Conservation (phyloP, 192 early-diverging fungal species). For the Chytriomyces confervae region DNA sequence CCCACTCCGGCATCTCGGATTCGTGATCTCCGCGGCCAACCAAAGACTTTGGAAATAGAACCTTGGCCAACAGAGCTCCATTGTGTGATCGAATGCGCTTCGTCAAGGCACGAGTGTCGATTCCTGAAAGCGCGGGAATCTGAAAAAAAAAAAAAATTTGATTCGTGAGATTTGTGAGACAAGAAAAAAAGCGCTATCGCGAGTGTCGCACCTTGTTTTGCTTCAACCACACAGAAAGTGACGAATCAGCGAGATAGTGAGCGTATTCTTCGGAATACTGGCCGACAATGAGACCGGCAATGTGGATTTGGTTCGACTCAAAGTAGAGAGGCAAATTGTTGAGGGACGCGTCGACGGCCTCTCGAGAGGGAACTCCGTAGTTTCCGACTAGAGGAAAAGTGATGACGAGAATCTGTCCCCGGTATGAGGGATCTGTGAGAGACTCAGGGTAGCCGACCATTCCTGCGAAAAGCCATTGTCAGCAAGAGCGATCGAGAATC, state of each 20-base stretch:
- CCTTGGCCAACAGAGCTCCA: slow-evolving; percentile 90
- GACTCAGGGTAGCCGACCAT: slow-evolving; percentile 99
- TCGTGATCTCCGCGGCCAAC: slow-evolving; percentile 32
- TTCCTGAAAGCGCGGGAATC: slow-evolving; percentile 89
- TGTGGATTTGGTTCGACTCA: slow-evolving; percentile 93
- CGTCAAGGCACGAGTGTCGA: slow-evolving; percentile 96
- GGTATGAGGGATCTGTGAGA: slow-evolving; percentile 96
- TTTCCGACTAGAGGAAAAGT: slow-evolving; percentile 98
- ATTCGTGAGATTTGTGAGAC: background rate
- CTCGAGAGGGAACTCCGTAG: slow-evolving; percentile 94
- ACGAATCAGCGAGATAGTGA: slow-evolving; percentile 88
- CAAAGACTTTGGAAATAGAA: slow-evolving; percentile 78
- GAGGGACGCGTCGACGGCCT: slow-evolving; percentile 80
- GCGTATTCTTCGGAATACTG: slow-evolving; percentile 91
- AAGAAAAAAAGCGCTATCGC: background rate
- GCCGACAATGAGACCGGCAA: slow-evolving; percentile 90
- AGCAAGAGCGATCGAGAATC: background rate
- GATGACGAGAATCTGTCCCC: slow-evolving; percentile 96
- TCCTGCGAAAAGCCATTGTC: slow-evolving; percentile 50
- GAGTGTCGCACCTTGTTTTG: slow-evolving; percentile 66
- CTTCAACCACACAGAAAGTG: slow-evolving; percentile 89
- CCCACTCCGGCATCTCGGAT: slow-evolving; percentile 27
- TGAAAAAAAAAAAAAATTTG: slow-evolving; percentile 1
- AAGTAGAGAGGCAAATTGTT: slow-evolving; percentile 92
- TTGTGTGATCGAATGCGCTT: slow-evolving; percentile 91